Conservation (phyloP, 2,329 filamentous ascomycete species). For the Clathrospora elynae region DNA sequence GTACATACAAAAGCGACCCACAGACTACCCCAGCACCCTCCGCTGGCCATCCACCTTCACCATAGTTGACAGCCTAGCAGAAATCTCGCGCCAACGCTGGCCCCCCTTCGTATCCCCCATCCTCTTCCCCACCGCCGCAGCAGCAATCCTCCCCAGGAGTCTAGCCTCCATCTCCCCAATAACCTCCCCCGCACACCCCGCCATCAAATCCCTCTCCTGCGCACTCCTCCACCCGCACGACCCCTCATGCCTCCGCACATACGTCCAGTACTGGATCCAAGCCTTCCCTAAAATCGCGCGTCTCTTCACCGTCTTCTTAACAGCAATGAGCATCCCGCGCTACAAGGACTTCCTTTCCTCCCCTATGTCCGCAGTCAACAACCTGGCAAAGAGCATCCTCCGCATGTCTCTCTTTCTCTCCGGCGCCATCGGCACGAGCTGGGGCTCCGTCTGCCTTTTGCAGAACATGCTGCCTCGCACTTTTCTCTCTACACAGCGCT, state of each 20-base stretch:
- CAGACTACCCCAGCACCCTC: constrained; percentile 67
- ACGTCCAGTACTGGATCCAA: constrained; percentile 83
- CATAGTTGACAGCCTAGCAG: constrained; percentile 78
- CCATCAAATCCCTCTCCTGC: constrained; percentile 84
- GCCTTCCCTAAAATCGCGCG: constrained; percentile 80
- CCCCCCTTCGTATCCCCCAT: constrained; percentile 87
- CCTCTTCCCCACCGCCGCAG: constrained; percentile 72
- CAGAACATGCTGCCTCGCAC: constrained; percentile 75
- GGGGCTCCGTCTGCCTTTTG: constrained; percentile 90
- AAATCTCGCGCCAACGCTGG: constrained; percentile 83
- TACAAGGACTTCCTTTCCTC: constrained; percentile 70
- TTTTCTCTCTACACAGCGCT: constrained; percentile 79
- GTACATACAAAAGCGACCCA: constrained; percentile 77
- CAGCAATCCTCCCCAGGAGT: constrained; percentile 65
- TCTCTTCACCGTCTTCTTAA: constrained; percentile 76
- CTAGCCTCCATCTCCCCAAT: constrained; percentile 75
- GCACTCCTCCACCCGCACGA: constrained; percentile 86
- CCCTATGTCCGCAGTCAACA: constrained; percentile 70
- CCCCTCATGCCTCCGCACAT: constrained; percentile 85
- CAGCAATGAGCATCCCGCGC: constrained; percentile 70
- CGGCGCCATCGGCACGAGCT: constrained; percentile 81
- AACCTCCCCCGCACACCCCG: constrained; percentile 82
- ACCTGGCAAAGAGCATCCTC: constrained; percentile 70
- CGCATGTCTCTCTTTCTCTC: constrained; percentile 78
- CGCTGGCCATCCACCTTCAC: constrained; percentile 77